phyloP scores from a whole-genome alignment of 352 stramenopile species.

The Albugo laibachii region DNA sequence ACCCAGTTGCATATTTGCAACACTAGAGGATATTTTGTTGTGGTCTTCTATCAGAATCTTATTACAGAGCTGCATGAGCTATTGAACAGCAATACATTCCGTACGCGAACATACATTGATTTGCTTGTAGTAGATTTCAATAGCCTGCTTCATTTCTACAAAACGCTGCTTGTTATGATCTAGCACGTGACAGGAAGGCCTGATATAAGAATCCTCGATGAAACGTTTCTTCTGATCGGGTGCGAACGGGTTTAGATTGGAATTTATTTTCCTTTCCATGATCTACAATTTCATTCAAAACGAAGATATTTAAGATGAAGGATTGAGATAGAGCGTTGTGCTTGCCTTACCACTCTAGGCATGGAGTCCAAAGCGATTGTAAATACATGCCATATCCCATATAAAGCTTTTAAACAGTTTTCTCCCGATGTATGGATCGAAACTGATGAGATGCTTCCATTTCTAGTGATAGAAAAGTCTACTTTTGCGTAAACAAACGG shows the following conservation, averaged over 20 bases:
- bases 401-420: too few species aligned
- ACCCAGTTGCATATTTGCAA: slow-evolving; percentile 7
- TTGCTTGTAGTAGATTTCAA: slow-evolving; percentile 15
- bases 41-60: slow-evolving; percentile 19
- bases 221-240: slow-evolving; percentile 8
- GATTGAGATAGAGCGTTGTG: too few species aligned
- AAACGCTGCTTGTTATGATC: slow-evolving; percentile 2
- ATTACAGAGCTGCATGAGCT: slow-evolving; percentile 9
- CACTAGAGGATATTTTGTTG: slow-evolving; percentile 6
- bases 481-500: too few species aligned
- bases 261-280: too few species aligned
- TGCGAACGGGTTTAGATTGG: slow-evolving; percentile 5
- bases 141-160: slow-evolving; percentile 10
- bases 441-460: too few species aligned
- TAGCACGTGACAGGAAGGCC: slow-evolving; percentile 8
- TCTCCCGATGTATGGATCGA: too few species aligned
- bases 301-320: too few species aligned
- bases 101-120: slow-evolving; percentile 9
- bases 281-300: too few species aligned
- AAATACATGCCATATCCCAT: too few species aligned
- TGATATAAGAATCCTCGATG: slow-evolving; percentile 1
- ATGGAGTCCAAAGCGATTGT: too few species aligned
- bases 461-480: too few species aligned
- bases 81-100: slow-evolving; percentile 5
- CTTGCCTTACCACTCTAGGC: too few species aligned